A percentile compares a stretch with the other conserved stretches of the same genome.
Evolutionary conservation across 129 eudicot genomes (phyloP).

Genomic region (Silybum marianum): DNA sequence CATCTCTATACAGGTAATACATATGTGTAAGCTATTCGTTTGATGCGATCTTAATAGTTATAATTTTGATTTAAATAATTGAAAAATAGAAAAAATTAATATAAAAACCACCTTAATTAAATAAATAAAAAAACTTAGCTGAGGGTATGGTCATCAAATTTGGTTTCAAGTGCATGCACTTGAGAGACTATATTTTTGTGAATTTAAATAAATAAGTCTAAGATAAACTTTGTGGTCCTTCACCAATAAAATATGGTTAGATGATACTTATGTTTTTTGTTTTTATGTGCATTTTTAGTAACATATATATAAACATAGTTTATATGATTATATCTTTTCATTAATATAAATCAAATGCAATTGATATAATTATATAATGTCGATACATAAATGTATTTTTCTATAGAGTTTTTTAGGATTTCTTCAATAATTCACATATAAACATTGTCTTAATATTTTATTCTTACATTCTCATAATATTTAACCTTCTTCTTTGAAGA

Average conservation of each 20-base stretch:
- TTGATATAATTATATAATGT: too few relatives aligned
- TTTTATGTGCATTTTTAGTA: neutral
- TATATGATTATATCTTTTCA: neutral
- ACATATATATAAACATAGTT: neutral
- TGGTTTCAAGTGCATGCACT: slow-evolving; percentile 8
- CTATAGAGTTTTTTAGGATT: too few relatives aligned
- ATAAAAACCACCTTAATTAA: neutral
- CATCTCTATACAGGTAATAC: too few relatives aligned
- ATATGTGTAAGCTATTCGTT: neutral
- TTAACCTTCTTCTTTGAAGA: too few relatives aligned
- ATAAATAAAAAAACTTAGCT: neutral
- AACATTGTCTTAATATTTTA: too few relatives aligned
- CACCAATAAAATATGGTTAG: slow-evolving; percentile 6
- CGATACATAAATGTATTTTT: too few relatives aligned
- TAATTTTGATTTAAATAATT: neutral
- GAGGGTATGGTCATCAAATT: neutral
- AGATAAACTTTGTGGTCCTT: slow-evolving; percentile 1
- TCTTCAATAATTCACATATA: too few relatives aligned
- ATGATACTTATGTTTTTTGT: neutral
- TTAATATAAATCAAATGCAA: neutral
- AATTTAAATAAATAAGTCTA: neutral
- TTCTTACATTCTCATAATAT: too few relatives aligned
- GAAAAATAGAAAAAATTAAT: too few relatives aligned
- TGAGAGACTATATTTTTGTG: neutral
- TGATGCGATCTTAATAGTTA: neutral